phyloP scores from a whole-genome alignment of 1,284 basidiomycete species.

The Neolentinus lepideus region DNA sequence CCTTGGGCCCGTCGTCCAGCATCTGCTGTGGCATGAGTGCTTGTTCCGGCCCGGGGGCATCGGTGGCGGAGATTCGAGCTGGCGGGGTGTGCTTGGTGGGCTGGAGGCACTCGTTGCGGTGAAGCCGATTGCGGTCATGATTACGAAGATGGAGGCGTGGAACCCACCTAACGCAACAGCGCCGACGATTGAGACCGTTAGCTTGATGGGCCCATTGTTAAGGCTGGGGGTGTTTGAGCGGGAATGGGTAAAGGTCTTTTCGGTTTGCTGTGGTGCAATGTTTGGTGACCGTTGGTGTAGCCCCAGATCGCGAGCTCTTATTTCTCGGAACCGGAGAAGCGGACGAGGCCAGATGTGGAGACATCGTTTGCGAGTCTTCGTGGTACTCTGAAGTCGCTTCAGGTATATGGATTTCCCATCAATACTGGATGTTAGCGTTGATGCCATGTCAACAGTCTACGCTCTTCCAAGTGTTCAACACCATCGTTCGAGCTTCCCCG shows the following conservation, averaged over 20 bases:
- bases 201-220: constrained; percentile 77
- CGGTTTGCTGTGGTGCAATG: background rate
- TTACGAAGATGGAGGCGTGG: constrained; percentile 68
- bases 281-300: constrained; percentile 31
- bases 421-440: no score
- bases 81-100: constrained; percentile 84
- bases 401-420: constrained; percentile 37
- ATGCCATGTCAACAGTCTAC: no score
- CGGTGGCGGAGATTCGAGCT: constrained; percentile 62
- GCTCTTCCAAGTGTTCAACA: constrained; percentile 87
- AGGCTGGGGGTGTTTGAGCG: constrained; percentile 77
- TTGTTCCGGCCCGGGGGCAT: constrained; percentile 60
- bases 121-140: constrained; percentile 79
- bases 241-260: constrained; percentile 69
- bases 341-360: constrained; percentile 69
- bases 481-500: constrained; percentile 78
- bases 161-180: constrained; percentile 55
- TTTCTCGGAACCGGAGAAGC: constrained; percentile 80
- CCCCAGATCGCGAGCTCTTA: constrained; percentile 73
- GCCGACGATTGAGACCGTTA: constrained; percentile 51
- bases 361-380: constrained; percentile 80
- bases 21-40: constrained; percentile 54
- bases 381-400: constrained; percentile 73
- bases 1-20: constrained; percentile 46
- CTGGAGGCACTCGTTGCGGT: constrained; percentile 75